phyloP scores from a whole-genome alignment of 768 basidiomycete species.

The Mycena rosella region DNA sequence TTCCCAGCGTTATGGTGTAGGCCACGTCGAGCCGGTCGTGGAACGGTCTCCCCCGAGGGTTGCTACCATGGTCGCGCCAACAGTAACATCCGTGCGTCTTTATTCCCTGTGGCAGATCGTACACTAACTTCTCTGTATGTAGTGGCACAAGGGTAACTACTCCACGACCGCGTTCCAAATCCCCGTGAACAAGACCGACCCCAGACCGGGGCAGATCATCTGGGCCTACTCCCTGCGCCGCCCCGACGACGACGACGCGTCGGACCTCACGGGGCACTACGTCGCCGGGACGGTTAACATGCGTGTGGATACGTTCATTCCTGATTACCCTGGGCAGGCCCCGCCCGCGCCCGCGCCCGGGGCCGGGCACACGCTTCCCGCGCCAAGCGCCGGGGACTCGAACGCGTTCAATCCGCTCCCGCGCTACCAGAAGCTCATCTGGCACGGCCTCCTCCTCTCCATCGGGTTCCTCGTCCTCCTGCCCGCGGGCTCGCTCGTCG shows the following conservation, averaged over 20 bases:
- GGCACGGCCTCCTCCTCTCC: constrained; percentile 65
- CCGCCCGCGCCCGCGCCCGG: background rate
- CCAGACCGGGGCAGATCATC: constrained; percentile 44
- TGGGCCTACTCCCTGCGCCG: constrained; percentile 55
- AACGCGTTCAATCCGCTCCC: constrained; percentile 39
- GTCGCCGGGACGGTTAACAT: constrained; percentile 52
- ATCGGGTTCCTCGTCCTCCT: constrained; percentile 70
- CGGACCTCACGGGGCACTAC: constrained; percentile 47
- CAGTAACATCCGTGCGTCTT: constrained; percentile 43
- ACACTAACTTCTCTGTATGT: constrained; percentile 25
- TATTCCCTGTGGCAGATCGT: background rate
- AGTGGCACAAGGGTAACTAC: constrained; percentile 47
- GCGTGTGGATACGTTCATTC: constrained; percentile 49
- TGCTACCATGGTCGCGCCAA: constrained; percentile 55
- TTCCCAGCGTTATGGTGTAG: constrained; percentile 67
- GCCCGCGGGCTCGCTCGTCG: constrained; percentile 65
- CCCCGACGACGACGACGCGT: constrained; percentile 40
- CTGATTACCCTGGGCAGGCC: background rate
- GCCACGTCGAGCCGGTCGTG: constrained; percentile 61
- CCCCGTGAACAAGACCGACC: constrained; percentile 51
- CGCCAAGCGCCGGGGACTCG: constrained; percentile 16
- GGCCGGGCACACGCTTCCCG: constrained; percentile 14
- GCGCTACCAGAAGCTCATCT: constrained; percentile 58
- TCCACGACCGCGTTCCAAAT: constrained; percentile 59
- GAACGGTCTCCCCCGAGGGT: constrained; percentile 58